Conservation (phyloP, 257 asterid species). For the Gentiana straminea region DNA sequence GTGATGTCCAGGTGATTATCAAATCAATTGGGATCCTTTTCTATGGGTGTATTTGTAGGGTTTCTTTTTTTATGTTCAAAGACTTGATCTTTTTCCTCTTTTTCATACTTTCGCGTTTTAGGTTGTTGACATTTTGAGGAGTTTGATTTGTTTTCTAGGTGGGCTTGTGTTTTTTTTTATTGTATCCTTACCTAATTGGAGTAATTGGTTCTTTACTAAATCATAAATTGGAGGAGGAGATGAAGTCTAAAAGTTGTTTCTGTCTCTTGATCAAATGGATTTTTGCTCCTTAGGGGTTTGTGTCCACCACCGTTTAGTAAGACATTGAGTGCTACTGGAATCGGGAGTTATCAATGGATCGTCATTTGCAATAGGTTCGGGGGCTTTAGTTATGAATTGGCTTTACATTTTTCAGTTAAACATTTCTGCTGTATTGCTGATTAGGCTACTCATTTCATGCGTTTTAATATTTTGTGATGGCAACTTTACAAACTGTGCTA, state of each 20-base stretch:
- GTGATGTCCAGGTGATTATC: conserved; percentile 67
- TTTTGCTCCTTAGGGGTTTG: background rate
- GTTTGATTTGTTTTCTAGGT: no score
- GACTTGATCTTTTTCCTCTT: no score
- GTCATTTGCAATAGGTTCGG: background rate
- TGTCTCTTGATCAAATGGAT: no score
- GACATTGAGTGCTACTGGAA: background rate
- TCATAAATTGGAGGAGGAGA: background rate
- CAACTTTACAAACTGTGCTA: background rate
- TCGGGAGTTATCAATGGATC: background rate
- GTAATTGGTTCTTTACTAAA: background rate
- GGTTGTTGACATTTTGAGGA: no score
- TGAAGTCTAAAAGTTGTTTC: no score
- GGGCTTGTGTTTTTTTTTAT: no score
- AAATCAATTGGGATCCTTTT: background rate
- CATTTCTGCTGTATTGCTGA: background rate
- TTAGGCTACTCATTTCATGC: no score
- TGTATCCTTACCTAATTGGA: no score
- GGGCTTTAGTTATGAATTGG: background rate
- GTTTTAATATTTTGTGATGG: background rate
- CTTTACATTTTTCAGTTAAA: background rate
- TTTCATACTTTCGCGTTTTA: no score
- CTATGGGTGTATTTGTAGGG: no score
- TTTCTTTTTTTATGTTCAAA: no score
- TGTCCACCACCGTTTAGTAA: background rate